A percentile compares a stretch with the other conserved stretches of the same genome.
Evolutionary conservation across 2,329 filamentous ascomycete species (phyloP).

Genomic region (Fusarium fujikuroi): DNA sequence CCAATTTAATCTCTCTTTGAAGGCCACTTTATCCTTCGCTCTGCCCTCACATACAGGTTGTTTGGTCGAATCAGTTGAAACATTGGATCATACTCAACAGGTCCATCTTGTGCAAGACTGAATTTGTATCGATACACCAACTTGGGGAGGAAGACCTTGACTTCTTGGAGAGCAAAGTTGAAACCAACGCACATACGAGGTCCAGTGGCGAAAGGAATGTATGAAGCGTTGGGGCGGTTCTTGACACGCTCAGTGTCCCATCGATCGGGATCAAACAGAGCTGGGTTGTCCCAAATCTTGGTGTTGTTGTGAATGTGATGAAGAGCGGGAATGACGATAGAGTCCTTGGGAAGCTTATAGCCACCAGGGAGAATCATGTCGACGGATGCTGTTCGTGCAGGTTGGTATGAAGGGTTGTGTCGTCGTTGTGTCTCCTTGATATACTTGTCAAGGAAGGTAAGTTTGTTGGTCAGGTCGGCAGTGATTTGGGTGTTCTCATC

Average conservation of each 20-base stretch:
- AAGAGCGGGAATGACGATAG: slow-evolving; percentile 64
- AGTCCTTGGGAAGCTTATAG: slow-evolving; percentile 63
- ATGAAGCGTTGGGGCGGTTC: slow-evolving; percentile 61
- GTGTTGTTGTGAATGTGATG: slow-evolving; percentile 65
- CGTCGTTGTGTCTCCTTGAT: slow-evolving; percentile 70
- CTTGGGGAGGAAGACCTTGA: slow-evolving; percentile 68
- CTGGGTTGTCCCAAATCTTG: slow-evolving; percentile 66
- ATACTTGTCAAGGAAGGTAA: slow-evolving; percentile 66
- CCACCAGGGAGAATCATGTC: slow-evolving; percentile 69
- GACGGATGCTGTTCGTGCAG: slow-evolving; percentile 64
- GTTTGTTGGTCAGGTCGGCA: slow-evolving; percentile 57
- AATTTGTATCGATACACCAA: slow-evolving; percentile 70
- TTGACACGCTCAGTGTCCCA: slow-evolving; percentile 67
- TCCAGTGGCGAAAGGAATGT: slow-evolving; percentile 69
- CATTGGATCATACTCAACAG: slow-evolving; percentile 68
- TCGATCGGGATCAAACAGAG: slow-evolving; percentile 67
- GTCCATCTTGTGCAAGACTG: slow-evolving; percentile 58
- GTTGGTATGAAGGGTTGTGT: slow-evolving; percentile 71
- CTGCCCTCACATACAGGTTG: slow-evolving; percentile 64
- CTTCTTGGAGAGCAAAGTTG: slow-evolving; percentile 71
- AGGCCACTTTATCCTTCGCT: slow-evolving; percentile 62
- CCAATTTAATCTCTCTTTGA: slow-evolving; percentile 31
- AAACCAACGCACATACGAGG: slow-evolving; percentile 70
- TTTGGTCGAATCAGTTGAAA: slow-evolving; percentile 67
- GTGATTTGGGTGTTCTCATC: slow-evolving; percentile 57